Base-by-base conservation (phyloP, 1,139 yeast species). In the Candida freyschussii region DNA sequence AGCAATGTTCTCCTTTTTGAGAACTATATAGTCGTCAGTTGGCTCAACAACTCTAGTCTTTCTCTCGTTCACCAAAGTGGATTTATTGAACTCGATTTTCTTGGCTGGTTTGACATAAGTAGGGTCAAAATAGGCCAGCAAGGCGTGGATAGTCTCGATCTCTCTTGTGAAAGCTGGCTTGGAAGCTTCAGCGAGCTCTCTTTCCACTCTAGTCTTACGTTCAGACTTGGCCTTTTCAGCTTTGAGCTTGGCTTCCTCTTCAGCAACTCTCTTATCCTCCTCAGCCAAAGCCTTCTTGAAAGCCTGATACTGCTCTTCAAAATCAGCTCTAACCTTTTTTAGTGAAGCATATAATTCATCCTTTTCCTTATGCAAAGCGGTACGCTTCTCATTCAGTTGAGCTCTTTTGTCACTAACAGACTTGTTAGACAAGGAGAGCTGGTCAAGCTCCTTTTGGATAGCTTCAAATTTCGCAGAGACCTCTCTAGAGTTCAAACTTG, bases 141-240 rank as follows among this genome's bases (percentile, higher is more conserved):
- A 69, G 43, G 69, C 66, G 61, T 85, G 86, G 54, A 91, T 84
- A 41, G 80, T 67, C 49, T 68, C 70, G 51, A 85, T 78, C 63
- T 86, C 91, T 30, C 64, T 64, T 41, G 80, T 76, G 65, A 83
- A 89, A 24, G 96, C 97, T 27, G 97, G 96, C 51, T 70, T 67
- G 21, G 89, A 82, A 35, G 87, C 87, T 42, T 72, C 75, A 36
- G 71, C 66, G 59, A 78, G 68, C 52, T 73, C 72, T 44, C 69
- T 66, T 53, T 83, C 86, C 45, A 91, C 78, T 55, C 72, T 69
- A 44, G 75, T 76, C 60, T 76, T 69, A 50, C 72, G 71, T 56
- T 70, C 78, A 39, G 71, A 69, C 55, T 72, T 70, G 59, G 77
- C 80, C 57, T 79, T 76, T 47, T 72, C 63, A 45, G 66, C 60